Evolutionary conservation across 202 grass and related monocot genomes (phyloP), one percentile per base, ranked within the genome.

Genomic region (Panicum virgatum): DNA sequence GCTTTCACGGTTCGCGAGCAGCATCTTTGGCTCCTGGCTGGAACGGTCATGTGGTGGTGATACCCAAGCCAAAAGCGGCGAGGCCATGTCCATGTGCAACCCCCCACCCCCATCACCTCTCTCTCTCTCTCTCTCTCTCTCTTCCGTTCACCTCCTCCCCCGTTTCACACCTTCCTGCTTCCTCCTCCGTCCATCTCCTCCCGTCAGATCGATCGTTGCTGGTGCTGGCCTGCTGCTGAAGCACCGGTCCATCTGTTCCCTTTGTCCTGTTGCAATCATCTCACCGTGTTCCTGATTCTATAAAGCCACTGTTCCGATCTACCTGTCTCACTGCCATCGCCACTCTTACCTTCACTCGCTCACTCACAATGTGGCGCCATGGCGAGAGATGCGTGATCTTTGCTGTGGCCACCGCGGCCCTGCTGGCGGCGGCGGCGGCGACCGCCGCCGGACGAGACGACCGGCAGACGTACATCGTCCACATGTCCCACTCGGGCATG

Each of bases 381-480:
- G 74, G 84, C 80, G 66, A 54, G 84, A 42, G 62, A 75, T 32
- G 77, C 67, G 86, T 76, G 76, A 78, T 90, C 77, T 56, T 72
- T 40, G 71, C 74, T n/a, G 72, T 94, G 45, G 76, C 67, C 22
- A 44, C 67, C 51, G 47, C 65, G 14, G 72, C 62, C 32, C 47
- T 89, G 29, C 25, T 76, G 62, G 75, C 36, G 11, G 20, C 38
- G 2, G n/a, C n/a, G n/a, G 37, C 40, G 38, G 62, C 44, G 53
- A 59, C 80, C 3, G 66, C 42, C n/a, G 47, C 48, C 3, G 77
- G 34, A 9, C 44, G 20, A 42, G 86, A 82, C 3, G 68, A 54
- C 20, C 84, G 90, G 54, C 18, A 37, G 27, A 98, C 96, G 18
- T 98, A 96, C 66, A 96, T 98, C 82, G 88, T 98, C 22, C 96